Evolutionary conservation across 345 rosid genomes (phyloP).

Genomic region (Eucalyptus urophylla): DNA sequence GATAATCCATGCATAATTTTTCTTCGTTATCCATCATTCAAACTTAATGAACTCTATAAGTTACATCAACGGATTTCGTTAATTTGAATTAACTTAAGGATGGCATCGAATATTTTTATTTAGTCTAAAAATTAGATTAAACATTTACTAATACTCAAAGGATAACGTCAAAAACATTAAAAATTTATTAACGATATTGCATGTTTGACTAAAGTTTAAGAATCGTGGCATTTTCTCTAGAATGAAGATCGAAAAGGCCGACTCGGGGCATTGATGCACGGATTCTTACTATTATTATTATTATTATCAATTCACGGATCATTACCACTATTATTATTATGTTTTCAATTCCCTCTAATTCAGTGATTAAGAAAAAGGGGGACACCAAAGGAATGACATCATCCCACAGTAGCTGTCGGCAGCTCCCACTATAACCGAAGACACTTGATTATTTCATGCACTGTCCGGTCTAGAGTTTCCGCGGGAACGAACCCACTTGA

Average conservation of each 20-base stretch:
- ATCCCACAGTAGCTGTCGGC: not conserved
- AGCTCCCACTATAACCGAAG: not conserved
- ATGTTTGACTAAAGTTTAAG: not conserved
- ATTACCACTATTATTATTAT: too few relatives aligned
- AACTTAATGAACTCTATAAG: not conserved
- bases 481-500: not conserved
- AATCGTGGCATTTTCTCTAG: not conserved
- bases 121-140: not conserved
- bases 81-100: not conserved
- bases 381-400: not conserved
- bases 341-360: not conserved
- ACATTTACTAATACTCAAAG: not conserved
- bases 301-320: not conserved
- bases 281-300: not conserved
- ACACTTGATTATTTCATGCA: not conserved
- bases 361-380: not conserved
- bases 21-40: not conserved
- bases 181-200: accelerated
- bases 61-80: not conserved
- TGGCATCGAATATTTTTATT: not conserved
- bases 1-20: not conserved
- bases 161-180: not conserved
- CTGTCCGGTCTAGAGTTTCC: not conserved
- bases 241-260: not conserved
- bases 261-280: not conserved